Conservation (phyloP, 2,329 filamentous ascomycete genomes). For the Torrubiellomyces zombiae region DNA sequence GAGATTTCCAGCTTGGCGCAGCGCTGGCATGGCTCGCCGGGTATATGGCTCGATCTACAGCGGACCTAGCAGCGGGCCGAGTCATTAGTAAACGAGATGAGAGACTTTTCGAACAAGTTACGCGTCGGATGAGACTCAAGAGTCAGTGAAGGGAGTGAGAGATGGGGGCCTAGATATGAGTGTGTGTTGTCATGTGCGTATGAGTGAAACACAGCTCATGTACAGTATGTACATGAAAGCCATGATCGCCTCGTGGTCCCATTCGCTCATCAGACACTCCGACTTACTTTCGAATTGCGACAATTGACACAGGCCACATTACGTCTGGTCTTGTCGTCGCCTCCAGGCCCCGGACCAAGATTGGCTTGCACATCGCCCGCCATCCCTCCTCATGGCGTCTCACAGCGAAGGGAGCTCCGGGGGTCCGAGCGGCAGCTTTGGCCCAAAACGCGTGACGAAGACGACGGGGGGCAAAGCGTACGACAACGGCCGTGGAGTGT, state of each 20-base stretch:
- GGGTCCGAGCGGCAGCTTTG: too few species aligned
- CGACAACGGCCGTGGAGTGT: too few species aligned
- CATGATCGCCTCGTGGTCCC: too few species aligned
- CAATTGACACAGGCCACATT: constrained; percentile 22
- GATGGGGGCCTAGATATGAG: too few species aligned
- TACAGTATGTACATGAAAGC: too few species aligned
- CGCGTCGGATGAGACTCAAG: neutral
- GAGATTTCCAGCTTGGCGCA: constrained; percentile 25
- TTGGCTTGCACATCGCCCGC: too few species aligned
- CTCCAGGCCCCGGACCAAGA: too few species aligned
- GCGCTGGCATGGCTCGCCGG: constrained; percentile 25
- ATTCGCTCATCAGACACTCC: neutral
- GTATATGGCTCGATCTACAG: constrained; percentile 22
- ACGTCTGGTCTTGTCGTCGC: constrained; percentile 16
- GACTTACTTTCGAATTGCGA: constrained; percentile 22
- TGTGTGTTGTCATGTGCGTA: too few species aligned
- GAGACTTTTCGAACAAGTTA: constrained; percentile 2
- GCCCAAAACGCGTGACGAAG: too few species aligned
- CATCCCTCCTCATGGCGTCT: constrained; percentile 11
- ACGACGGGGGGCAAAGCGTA: too few species aligned
- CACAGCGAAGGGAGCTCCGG: too few species aligned
- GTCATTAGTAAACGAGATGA: neutral
- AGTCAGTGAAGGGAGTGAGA: neutral
- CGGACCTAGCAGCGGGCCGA: constrained; percentile 26
- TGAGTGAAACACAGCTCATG: too few species aligned